Evolutionary conservation across 1,139 yeast species (phyloP).

Genomic region (Taiozyma sp.): DNA sequence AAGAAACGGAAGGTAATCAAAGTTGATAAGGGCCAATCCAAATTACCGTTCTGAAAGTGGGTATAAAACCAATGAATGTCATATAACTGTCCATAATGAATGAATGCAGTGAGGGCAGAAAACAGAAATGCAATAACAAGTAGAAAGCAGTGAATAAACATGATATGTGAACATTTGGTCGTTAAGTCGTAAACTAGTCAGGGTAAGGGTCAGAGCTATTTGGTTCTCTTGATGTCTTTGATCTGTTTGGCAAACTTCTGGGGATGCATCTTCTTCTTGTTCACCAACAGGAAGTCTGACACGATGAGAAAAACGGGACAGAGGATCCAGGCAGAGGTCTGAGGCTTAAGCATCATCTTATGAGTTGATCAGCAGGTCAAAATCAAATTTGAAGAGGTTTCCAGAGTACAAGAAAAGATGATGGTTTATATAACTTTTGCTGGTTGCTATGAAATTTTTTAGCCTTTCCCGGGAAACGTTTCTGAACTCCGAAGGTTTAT

Average conservation of each 20-base stretch:
- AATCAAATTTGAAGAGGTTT: too few relatives aligned
- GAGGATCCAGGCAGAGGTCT: slow-evolving; percentile 17
- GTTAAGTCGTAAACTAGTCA: not conserved
- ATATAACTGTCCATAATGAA: not conserved
- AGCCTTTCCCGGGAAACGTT: too few relatives aligned
- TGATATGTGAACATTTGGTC: not conserved
- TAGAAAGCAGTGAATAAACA: not conserved
- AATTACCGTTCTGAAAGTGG: slow-evolving; percentile 17
- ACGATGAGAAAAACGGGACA: slow-evolving; percentile 21
- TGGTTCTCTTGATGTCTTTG: not conserved
- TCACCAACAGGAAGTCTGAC: slow-evolving; percentile 10
- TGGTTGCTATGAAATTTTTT: not conserved
- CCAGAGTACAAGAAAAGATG: not conserved
- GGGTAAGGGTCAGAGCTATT: not conserved
- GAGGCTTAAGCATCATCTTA: not conserved
- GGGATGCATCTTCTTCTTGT: not conserved
- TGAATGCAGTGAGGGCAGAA: not conserved
- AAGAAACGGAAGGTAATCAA: slow-evolving; percentile 8
- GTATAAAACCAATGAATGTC: not conserved
- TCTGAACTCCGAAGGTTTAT: too few relatives aligned
- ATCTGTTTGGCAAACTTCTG: not conserved
- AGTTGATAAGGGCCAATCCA: slow-evolving; percentile 19
- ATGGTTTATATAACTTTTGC: not conserved
- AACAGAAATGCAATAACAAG: not conserved
- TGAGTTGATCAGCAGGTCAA: not conserved